Percentiles rank a stretch among this genome's conserved stretches.
These are phyloP conservation scores for Mimosa bimucronata DNA, from an alignment of 306 rosid species.

Conservation along the genomic window DNA sequence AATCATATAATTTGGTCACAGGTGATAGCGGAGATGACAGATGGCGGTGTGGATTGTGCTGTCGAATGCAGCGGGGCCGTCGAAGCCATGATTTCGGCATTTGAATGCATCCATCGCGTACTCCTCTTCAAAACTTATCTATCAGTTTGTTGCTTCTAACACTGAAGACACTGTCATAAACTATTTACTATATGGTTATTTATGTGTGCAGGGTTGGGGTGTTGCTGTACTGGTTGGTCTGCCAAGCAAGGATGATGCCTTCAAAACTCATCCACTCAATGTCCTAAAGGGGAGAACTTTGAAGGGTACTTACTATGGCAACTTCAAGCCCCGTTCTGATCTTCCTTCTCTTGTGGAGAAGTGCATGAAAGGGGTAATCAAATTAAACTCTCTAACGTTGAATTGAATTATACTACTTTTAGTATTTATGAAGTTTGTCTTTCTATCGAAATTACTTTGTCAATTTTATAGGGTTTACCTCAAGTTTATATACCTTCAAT, in stretches of 20 bases:
- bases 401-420: too few relatives aligned
- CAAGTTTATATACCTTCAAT: too few relatives aligned
- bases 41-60: slow-evolving; percentile 75
- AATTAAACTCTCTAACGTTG: too few relatives aligned
- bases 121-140: not conserved
- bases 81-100: slow-evolving; percentile 70
- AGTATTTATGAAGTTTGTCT: too few relatives aligned
- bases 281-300: slow-evolving; percentile 67
- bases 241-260: slow-evolving; percentile 60
- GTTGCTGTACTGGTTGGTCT: slow-evolving; percentile 77
- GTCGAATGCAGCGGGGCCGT: slow-evolving; percentile 70
- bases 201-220: slow-evolving; percentile 65
- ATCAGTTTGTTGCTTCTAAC: not conserved
- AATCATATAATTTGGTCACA: not conserved
- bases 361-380: slow-evolving; percentile 50
- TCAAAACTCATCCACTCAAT: slow-evolving; percentile 68
- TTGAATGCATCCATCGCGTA: slow-evolving; percentile 77
- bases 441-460: too few relatives aligned
- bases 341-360: slow-evolving; percentile 56
- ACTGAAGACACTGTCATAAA: too few relatives aligned
- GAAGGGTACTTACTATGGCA: slow-evolving; percentile 73
- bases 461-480: too few relatives aligned
- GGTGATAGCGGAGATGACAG: slow-evolving; percentile 71
- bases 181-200: too few relatives aligned
- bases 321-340: slow-evolving; percentile 61